Evolutionary conservation across 2,329 filamentous ascomycete genomes (phyloP).

Genomic region (Ophiosphaerella herpotricha): DNA sequence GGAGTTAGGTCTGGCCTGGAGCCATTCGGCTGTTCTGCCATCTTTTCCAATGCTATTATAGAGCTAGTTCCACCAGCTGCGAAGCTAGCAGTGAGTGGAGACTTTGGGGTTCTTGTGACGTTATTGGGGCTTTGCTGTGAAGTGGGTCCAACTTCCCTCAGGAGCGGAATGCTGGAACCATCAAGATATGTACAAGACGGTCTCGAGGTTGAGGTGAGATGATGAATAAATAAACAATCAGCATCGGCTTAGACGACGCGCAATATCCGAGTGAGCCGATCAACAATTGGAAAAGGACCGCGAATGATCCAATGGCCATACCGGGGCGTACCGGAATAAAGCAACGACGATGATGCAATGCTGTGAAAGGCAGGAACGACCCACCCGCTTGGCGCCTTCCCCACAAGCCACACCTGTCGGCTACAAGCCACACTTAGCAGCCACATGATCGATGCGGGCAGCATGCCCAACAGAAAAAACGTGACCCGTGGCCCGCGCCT

Average conservation of each 20-base stretch:
- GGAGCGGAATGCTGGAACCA: conserved; percentile 2
- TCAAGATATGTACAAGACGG: conserved; percentile 6
- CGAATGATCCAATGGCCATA: not conserved
- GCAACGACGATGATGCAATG: conserved; percentile 3
- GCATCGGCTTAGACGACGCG: conserved; percentile 9
- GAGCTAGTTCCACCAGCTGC: not conserved
- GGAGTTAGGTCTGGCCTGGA: conserved; percentile 15
- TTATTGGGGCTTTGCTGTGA: conserved; percentile 12
- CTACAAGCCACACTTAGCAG: too few species aligned
- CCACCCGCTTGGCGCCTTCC: not conserved
- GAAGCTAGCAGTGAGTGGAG: conserved; percentile 4
- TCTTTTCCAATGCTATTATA: conserved; percentile 8
- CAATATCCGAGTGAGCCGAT: conserved; percentile 11
- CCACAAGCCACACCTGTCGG: not conserved
- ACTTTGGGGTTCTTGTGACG: conserved; percentile 5
- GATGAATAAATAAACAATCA: not conserved
- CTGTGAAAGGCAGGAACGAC: not conserved
- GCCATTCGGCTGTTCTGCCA: conserved; percentile 5
- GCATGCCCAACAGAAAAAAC: too few species aligned
- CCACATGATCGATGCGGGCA: too few species aligned
- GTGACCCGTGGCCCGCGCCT: too few species aligned
- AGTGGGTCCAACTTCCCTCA: conserved; percentile 10
- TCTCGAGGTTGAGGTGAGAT: not conserved
- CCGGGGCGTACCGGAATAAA: not conserved
- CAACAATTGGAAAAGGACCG: conserved; percentile 1